These are phyloP conservation scores for Pyrus pyrifolia DNA, from an alignment of 306 rosid genomes.

Conservation along the genomic window DNA sequence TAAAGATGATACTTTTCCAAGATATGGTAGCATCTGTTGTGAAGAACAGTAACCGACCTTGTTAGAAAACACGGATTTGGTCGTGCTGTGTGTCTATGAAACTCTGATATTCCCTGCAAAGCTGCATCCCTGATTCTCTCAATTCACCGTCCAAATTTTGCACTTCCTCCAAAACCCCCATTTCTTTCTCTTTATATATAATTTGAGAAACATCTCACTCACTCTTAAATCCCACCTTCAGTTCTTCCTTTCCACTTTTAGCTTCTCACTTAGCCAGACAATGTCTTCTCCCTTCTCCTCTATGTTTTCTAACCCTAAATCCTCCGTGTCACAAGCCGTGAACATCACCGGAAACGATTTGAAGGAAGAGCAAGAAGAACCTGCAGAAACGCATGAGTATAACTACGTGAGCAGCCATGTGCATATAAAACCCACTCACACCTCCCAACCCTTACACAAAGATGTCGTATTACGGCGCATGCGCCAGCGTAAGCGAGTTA, in stretches of 20 bases:
- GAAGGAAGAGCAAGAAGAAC: conserved; percentile 5
- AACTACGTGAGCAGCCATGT: conserved; percentile 23
- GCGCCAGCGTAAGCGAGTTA: conserved; percentile 32
- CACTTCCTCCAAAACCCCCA: background rate
- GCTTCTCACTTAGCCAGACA: background rate
- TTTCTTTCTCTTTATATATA: background rate
- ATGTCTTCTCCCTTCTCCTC: background rate
- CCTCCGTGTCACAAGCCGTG: background rate
- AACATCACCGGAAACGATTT: background rate
- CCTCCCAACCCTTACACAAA: conserved; percentile 19
- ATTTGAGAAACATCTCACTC: background rate
- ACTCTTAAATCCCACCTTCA: background rate
- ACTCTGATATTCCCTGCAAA: background rate
- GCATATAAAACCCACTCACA: conserved; percentile 20
- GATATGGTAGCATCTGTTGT: background rate
- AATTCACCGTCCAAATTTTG: conserved; percentile 13
- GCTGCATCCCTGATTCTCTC: conserved; percentile 2
- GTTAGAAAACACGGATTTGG: background rate
- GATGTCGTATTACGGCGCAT: conserved; percentile 36
- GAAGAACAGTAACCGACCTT: conserved; percentile 8
- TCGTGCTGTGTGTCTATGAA: background rate
- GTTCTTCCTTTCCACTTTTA: background rate
- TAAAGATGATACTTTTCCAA: background rate
- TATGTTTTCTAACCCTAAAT: background rate
- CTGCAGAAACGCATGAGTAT: background rate